These are phyloP conservation scores for Eimeria acervulina DNA, from an alignment of 169 alveolate genomes.

Conservation along the genomic window DNA sequence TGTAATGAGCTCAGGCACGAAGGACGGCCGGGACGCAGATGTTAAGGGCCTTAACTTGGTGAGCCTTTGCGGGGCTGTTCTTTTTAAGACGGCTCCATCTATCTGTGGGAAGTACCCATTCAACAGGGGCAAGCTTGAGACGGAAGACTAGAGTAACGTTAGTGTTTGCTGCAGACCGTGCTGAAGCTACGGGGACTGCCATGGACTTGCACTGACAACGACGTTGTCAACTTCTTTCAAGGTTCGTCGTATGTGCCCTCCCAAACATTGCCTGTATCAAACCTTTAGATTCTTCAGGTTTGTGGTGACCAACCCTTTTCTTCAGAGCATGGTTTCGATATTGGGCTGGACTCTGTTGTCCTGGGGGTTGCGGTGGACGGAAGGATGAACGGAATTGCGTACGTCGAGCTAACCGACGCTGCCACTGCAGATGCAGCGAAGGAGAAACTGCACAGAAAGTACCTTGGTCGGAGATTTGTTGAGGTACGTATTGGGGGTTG, in stretches of 20 bases:
- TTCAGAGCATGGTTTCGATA: slow-evolving; percentile 79
- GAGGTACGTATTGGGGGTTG: slow-evolving; percentile 45
- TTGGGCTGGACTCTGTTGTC: slow-evolving; percentile 77
- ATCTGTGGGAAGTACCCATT: not conserved
- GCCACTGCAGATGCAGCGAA: slow-evolving; percentile 82
- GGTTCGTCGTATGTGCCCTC: slow-evolving; percentile 34
- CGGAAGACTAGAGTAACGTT: not conserved
- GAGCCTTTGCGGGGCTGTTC: not conserved
- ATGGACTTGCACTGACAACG: slow-evolving; percentile 87
- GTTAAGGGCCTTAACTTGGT: slow-evolving; percentile 74
- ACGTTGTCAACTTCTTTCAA: slow-evolving; percentile 85
- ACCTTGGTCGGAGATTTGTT: slow-evolving; percentile 77
- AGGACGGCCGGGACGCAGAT: slow-evolving; percentile 76
- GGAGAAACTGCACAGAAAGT: slow-evolving; percentile 75
- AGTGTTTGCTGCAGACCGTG: slow-evolving; percentile 67
- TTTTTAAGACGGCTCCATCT: not conserved
- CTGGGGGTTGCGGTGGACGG: slow-evolving; percentile 83
- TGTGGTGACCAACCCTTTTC: not conserved
- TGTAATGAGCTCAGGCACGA: slow-evolving; percentile 54
- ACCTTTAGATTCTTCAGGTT: not conserved
- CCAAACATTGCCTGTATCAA: not conserved
- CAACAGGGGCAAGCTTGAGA: not conserved
- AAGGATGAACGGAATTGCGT: slow-evolving; percentile 83
- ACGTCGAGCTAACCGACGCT: slow-evolving; percentile 78
- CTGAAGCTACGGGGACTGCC: slow-evolving; percentile 87